Conservation (phyloP, 2,329 filamentous ascomycete genomes). For the Penicillium palitans region DNA sequence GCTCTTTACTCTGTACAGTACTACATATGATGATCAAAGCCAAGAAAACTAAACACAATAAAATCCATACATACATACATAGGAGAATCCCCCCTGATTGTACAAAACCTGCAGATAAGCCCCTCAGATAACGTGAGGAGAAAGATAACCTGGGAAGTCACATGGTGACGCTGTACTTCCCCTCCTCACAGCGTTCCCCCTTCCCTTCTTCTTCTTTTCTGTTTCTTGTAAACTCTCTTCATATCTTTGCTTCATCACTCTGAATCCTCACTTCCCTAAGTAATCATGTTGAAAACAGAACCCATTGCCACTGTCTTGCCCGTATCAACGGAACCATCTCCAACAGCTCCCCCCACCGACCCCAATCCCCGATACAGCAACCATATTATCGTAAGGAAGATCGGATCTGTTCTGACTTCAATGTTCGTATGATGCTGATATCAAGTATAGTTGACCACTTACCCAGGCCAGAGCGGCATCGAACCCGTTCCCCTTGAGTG, state of each 20-base stretch:
- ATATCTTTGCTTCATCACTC: background rate
- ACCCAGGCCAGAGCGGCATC: conserved; percentile 91
- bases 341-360: conserved; percentile 24
- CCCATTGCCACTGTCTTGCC: conserved; percentile 13
- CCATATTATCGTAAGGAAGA: conserved; percentile 36
- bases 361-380: conserved; percentile 33
- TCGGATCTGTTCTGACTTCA: background rate
- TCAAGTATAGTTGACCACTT: conserved; percentile 63
- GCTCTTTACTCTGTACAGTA: background rate
- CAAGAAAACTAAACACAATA: background rate
- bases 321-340: conserved; percentile 14
- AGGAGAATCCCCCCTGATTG: background rate
- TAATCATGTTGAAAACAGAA: conserved; percentile 27
- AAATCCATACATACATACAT: too few species aligned
- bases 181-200: background rate
- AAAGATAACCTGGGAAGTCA: conserved; percentile 22
- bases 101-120: conserved; percentile 7
- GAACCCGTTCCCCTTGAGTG: conserved; percentile 86
- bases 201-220: background rate
- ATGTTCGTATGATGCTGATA: conserved; percentile 15
- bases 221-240: background rate
- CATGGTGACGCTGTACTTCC: conserved; percentile 19
- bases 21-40: background rate
- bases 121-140: conserved; percentile 34
- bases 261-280: background rate